A percentile compares a stretch with the other conserved stretches of the same genome.
These are phyloP conservation scores for Hawksworthiomyces lignivorus DNA, from an alignment of 2,329 filamentous ascomycete species.

Conservation along the genomic window DNA sequence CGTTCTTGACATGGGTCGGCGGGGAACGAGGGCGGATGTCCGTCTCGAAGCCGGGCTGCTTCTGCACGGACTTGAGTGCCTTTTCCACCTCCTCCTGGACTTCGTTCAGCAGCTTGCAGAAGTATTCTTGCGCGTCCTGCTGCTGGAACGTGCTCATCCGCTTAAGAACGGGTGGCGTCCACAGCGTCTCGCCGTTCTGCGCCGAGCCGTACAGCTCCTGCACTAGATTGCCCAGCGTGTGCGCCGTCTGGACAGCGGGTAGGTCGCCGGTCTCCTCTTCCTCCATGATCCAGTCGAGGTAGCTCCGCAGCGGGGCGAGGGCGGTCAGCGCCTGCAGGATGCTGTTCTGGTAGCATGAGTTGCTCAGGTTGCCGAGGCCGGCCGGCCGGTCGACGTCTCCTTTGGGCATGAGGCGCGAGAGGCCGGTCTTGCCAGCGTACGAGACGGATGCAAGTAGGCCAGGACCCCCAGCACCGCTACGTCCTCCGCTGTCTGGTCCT, in stretches of 20 bases:
- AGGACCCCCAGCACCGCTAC: constrained; percentile 31
- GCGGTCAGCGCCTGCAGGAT: constrained; percentile 80
- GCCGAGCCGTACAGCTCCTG: constrained; percentile 58
- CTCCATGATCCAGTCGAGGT: constrained; percentile 45
- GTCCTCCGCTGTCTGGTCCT: constrained; percentile 30
- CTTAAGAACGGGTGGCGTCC: constrained; percentile 75
- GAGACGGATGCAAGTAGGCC: constrained; percentile 42
- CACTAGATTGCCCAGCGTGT: constrained; percentile 57
- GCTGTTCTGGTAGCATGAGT: constrained; percentile 97
- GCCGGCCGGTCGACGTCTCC: constrained; percentile 39
- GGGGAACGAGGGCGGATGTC: constrained; percentile 16
- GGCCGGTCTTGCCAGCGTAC: constrained; percentile 44
- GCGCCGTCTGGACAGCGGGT: constrained; percentile 29
- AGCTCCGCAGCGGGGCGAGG: constrained; percentile 59
- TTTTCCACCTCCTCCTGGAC: constrained; percentile 68
- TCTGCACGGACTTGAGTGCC: constrained; percentile 28
- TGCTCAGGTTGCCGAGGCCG: constrained; percentile 85
- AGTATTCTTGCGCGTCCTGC: constrained; percentile 97
- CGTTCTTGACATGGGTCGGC: constrained; percentile 13
- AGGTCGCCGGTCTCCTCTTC: constrained; percentile 21
- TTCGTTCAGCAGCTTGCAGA: constrained; percentile 78
- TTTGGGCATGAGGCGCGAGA: constrained; percentile 23
- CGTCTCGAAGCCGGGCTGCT: constrained; percentile 32
- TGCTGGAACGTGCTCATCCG: constrained; percentile 94
- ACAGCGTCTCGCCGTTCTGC: constrained; percentile 69